phyloP scores from a whole-genome alignment of 108 stramenopile genomes.

The Nitzschia palea region DNA sequence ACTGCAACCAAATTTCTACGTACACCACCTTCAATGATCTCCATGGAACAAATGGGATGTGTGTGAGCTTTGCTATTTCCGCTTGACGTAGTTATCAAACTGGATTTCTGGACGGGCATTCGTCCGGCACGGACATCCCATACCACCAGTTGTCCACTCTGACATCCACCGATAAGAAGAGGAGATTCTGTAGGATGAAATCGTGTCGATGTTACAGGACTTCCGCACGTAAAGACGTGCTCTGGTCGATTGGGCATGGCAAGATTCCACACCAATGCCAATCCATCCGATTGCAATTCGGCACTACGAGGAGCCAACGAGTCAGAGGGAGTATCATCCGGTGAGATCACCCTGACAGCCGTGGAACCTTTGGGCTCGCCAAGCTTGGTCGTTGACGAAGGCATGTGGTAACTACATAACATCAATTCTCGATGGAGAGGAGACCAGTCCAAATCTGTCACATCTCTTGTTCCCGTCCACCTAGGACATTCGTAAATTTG shows the following conservation, averaged over 20 bases:
- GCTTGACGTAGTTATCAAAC: slow-evolving; percentile 27
- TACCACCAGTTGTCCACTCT: slow-evolving; percentile 80
- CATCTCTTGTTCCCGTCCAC: slow-evolving; percentile 69
- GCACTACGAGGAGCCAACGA: slow-evolving; percentile 55
- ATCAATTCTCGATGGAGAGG: slow-evolving; percentile 79
- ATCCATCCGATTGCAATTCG: slow-evolving; percentile 63
- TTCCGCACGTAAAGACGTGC: slow-evolving; percentile 83
- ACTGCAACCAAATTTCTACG: too few relatives aligned
- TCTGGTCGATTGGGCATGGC: slow-evolving; percentile 84
- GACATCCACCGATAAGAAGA: slow-evolving; percentile 78
- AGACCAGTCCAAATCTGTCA: slow-evolving; percentile 87
- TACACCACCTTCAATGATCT: slow-evolving; percentile 68
- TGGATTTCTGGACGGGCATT: slow-evolving; percentile 80
- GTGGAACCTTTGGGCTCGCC: slow-evolving; percentile 39
- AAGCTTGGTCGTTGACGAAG: slow-evolving; percentile 28
- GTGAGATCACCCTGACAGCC: slow-evolving; percentile 49
- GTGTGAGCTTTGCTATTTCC: slow-evolving; percentile 65
- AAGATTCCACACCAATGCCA: slow-evolving; percentile 81
- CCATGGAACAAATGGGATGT: slow-evolving; percentile 68
- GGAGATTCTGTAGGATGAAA: slow-evolving; percentile 87
- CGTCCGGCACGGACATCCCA: slow-evolving; percentile 87
- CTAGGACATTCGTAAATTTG: slow-evolving; percentile 65
- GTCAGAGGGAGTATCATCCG: slow-evolving; percentile 67
- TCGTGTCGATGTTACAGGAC: slow-evolving; percentile 64
- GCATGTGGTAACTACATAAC: slow-evolving; percentile 70